Evolutionary conservation across 2,329 filamentous ascomycete species (phyloP), one percentile per base, ranked within the genome.

Genomic region (Ophiostoma ips): DNA sequence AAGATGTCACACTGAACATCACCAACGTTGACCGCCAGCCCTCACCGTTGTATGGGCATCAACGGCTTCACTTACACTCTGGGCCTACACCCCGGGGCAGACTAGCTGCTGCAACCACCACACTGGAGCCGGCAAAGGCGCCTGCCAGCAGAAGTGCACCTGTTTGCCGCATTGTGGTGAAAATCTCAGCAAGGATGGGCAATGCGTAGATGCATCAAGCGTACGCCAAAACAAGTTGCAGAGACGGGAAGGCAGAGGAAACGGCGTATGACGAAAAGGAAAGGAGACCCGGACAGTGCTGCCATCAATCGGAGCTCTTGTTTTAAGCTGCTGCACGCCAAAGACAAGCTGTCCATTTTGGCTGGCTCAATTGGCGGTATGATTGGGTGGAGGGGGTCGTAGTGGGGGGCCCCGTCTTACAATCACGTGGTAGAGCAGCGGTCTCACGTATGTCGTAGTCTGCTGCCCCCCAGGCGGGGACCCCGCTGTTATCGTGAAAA

Each of bases 11-110:
- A n/a, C n/a, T n/a, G n/a, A 41, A 5, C 12, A 24, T 13, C 5
- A 24, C 19, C 15, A 37, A 37, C 35, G 9, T 9, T 30, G 21
- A 28, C 24, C 28, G 40, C 16, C 15, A 43, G 16, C 40, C 15
- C 9, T 8, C 11, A 11, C 36, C 16, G n/a, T 18, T 38, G n/a
- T n/a, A n/a, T 38, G 36, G 28, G 24, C 21, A 43, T 30, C 40
- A 30, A 28, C 24, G 18, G 31, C 37, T 41, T 13, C 28, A 41
- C 84, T 69, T 75, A 95, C 89, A 95, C 69, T 95, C 88, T 45
- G 89, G 89, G 34, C 84, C 80, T 60, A 95, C 89, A 59, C 89
- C 89, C 62, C 87, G 78, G 51, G 89, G 89, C 62, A 87, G 71
- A 53, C 76, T 70, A 52, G 77, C 72, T 55, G 83, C 72, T 55